Percentiles rank a stretch among this genome's conserved stretches.
phyloP scores from a whole-genome alignment of 345 rosid species.

The Clausena lansium region DNA sequence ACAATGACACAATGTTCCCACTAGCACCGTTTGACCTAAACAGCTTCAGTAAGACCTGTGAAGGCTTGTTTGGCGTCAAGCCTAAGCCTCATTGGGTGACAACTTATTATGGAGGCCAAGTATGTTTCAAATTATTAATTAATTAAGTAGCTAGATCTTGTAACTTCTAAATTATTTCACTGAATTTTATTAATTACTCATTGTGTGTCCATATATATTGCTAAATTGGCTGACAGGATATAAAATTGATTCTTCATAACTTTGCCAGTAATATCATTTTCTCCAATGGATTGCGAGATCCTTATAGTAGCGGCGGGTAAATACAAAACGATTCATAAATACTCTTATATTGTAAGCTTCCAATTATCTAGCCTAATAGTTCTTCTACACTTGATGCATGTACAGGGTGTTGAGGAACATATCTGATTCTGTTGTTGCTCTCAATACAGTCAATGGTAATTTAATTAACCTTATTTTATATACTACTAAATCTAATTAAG shows the following conservation, averaged over 20 bases:
- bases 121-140: slow-evolving; percentile 8
- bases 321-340: neutral
- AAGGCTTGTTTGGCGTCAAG: slow-evolving; percentile 45
- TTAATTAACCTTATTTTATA: too few relatives aligned
- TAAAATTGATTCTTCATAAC: slow-evolving; percentile 36
- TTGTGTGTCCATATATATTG: neutral
- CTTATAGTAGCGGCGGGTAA: slow-evolving; percentile 61
- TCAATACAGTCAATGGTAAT: slow-evolving; percentile 34
- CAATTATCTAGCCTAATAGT: neutral
- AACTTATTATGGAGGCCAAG: slow-evolving; percentile 57
- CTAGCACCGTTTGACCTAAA: slow-evolving; percentile 43
- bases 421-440: slow-evolving; percentile 40
- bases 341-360: too few relatives aligned
- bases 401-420: slow-evolving; percentile 41
- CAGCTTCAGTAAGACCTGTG: slow-evolving; percentile 35
- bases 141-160: neutral
- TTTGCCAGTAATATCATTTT: slow-evolving; percentile 61
- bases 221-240: slow-evolving; percentile 34
- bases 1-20: slow-evolving; percentile 54
- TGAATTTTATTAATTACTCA: neutral
- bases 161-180: neutral
- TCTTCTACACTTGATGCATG: neutral
- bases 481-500: neutral
- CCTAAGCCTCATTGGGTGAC: slow-evolving; percentile 77
- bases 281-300: slow-evolving; percentile 58